Percentiles rank a stretch among this genome's conserved stretches.
phyloP scores from a whole-genome alignment of 306 rosid species.

The Sphenostylis stenocarpa region DNA sequence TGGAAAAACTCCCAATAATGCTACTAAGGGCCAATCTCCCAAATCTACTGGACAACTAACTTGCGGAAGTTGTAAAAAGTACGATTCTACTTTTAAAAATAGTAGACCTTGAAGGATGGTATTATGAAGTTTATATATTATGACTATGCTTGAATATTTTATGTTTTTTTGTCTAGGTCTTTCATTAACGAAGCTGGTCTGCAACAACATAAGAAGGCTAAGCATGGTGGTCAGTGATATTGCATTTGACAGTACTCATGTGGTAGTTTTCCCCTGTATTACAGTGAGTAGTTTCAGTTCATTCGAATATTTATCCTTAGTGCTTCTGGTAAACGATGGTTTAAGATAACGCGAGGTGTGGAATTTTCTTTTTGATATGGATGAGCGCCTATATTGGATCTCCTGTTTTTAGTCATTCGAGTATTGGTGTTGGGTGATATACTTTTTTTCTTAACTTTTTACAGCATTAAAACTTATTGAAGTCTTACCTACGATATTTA shows the following conservation, averaged over 20 bases:
- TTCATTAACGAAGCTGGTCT: slow-evolving; percentile 52
- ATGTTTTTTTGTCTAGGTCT: slow-evolving; percentile 33
- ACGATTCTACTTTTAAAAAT: background rate
- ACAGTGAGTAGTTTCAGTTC: slow-evolving; percentile 13
- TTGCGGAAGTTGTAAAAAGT: slow-evolving; percentile 60
- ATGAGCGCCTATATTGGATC: background rate
- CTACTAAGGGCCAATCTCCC: slow-evolving; percentile 47
- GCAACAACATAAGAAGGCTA: slow-evolving; percentile 63
- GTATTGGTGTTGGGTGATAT: background rate
- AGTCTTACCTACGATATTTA: too few species aligned
- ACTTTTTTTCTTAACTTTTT: background rate
- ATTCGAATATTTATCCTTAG: background rate
- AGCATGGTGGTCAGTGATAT: slow-evolving; percentile 47
- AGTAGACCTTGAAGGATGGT: background rate
- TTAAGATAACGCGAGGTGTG: background rate
- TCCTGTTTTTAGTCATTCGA: background rate
- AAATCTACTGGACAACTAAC: slow-evolving; percentile 57
- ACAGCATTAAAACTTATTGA: background rate
- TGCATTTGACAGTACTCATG: background rate
- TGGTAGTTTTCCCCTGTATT: slow-evolving; percentile 25
- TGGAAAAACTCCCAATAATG: slow-evolving; percentile 49
- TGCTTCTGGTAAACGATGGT: background rate
- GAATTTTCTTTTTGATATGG: slow-evolving; percentile 7
- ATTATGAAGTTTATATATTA: background rate
- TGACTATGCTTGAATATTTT: background rate